These are phyloP conservation scores for Effrenium voratum DNA, from an alignment of 73 alveolate genomes.

Conservation along the genomic window DNA sequence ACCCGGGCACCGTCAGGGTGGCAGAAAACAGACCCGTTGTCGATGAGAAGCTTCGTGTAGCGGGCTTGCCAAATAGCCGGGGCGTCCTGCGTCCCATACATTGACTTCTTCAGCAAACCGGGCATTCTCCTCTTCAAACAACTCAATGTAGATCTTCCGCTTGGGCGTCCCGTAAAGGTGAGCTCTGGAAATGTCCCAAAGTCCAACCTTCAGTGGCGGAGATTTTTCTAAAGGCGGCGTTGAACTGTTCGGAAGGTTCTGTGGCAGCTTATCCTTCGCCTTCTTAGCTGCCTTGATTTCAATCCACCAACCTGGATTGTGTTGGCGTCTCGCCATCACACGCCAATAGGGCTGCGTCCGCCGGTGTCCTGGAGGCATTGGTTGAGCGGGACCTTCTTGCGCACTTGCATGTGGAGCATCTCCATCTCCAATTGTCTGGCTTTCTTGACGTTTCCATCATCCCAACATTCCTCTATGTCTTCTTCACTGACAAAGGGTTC, in stretches of 20 bases:
- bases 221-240: background rate
- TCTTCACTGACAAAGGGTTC: no score
- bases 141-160: background rate
- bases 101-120: conserved; percentile 28
- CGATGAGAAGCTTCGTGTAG: background rate
- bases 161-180: background rate
- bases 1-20: no score
- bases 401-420: no score
- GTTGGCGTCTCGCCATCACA: no score
- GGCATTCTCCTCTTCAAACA: background rate
- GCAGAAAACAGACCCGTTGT: no score
- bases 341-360: no score
- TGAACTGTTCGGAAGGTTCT: background rate
- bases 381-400: no score
- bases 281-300: background rate
- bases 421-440: no score
- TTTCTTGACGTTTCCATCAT: no score
- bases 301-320: background rate
- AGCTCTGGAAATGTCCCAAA: background rate
- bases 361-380: no score
- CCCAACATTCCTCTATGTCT: no score
- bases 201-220: background rate
- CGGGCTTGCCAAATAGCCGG: conserved; percentile 34
- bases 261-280: background rate
- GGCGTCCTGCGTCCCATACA: conserved; percentile 63